These are phyloP conservation scores for Trichocomaceae sp. DNA, from an alignment of 2,329 filamentous ascomycete species.

Conservation along the genomic window DNA sequence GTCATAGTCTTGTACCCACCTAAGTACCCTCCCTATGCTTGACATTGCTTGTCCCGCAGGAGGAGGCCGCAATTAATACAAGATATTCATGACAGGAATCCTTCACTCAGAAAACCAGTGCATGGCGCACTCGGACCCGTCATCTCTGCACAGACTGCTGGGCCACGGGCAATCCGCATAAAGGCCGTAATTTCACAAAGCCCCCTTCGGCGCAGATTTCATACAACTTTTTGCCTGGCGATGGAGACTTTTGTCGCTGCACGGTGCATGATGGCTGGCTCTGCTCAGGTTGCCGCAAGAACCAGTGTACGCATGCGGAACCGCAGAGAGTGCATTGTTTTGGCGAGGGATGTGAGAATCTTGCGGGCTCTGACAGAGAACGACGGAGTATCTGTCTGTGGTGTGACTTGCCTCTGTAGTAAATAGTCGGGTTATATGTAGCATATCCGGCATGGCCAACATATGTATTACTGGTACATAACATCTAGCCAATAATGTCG, in stretches of 20 bases:
- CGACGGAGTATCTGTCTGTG: constrained; percentile 26
- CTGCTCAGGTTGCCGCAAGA: constrained; percentile 23
- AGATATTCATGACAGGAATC: constrained; percentile 16
- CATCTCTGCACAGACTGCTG: constrained; percentile 25
- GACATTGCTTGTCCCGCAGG: neutral
- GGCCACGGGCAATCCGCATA: constrained; percentile 20
- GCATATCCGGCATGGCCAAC: too few species aligned
- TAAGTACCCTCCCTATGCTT: too few species aligned
- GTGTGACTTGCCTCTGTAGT: constrained; percentile 20
- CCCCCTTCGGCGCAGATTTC: constrained; percentile 8
- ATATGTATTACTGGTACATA: neutral
- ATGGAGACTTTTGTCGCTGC: constrained; percentile 22
- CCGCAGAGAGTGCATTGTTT: constrained; percentile 17
- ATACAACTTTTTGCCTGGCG: constrained; percentile 13
- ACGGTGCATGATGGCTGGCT: constrained; percentile 23
- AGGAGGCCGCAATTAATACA: neutral
- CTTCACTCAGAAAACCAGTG: constrained; percentile 22
- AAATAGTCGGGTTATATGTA: neutral
- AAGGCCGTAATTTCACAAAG: constrained; percentile 18
- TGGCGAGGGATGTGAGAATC: constrained; percentile 20
- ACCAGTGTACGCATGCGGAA: constrained; percentile 21
- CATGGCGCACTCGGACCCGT: constrained; percentile 25
- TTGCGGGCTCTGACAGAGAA: constrained; percentile 20
- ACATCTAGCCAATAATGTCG: neutral
- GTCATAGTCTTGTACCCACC: neutral